A percentile compares a stretch with the other conserved stretches of the same genome.
phyloP scores from a whole-genome alignment of 768 basidiomycete genomes.

The Russula emetica region DNA sequence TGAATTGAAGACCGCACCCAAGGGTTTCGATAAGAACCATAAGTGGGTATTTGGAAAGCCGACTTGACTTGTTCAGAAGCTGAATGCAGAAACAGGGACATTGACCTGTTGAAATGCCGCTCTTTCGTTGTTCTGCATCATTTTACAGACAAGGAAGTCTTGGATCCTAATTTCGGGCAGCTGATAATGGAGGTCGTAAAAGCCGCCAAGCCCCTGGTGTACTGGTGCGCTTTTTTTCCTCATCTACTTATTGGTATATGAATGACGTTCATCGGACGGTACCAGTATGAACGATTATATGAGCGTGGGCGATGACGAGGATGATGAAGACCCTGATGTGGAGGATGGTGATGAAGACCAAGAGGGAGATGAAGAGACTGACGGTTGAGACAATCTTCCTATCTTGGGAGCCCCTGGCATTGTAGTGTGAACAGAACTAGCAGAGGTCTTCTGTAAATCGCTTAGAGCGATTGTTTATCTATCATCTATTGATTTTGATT shows the following conservation, averaged over 20 bases:
- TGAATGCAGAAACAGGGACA: conserved; percentile 52
- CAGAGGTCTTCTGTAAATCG: neutral
- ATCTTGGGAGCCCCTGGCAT: neutral
- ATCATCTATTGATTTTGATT: neutral
- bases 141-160: conserved; percentile 43
- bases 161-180: conserved; percentile 40
- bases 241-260: neutral
- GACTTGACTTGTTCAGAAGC: neutral
- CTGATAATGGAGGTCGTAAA: conserved; percentile 35
- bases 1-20: conserved; percentile 86
- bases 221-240: conserved; percentile 21
- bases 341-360: conserved; percentile 14
- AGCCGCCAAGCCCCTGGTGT: conserved; percentile 42
- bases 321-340: conserved; percentile 11
- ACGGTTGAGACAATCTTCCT: neutral
- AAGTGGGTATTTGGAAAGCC: conserved; percentile 40
- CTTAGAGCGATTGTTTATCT: conserved; percentile 6
- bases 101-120: conserved; percentile 85
- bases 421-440: neutral
- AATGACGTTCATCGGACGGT: neutral
- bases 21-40: conserved; percentile 82
- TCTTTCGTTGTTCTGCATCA: conserved; percentile 63
- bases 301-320: conserved; percentile 19
- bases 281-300: conserved; percentile 28
- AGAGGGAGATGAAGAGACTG: neutral